Base-by-base conservation (phyloP, 2,329 filamentous ascomycete species). In the Alternaria arbusti region DNA sequence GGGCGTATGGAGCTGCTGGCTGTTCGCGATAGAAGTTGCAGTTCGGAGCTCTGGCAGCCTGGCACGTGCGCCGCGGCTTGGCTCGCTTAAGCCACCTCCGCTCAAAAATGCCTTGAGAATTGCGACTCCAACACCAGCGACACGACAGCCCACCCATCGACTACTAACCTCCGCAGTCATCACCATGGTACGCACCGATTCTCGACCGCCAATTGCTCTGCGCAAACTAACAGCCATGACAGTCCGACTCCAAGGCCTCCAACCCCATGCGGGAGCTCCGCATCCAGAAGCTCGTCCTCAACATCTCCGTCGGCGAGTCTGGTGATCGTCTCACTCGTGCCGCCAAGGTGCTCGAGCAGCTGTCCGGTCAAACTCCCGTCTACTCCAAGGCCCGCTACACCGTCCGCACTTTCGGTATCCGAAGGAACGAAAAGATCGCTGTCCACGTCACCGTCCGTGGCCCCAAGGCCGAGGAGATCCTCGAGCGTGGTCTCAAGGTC, bases 351-450 rank as follows among this genome's bases (percentile, higher is more conserved):
- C 90, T 99, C 79, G 96, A 99, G 89, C 96, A 99, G 90, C 89
- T 99, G 84, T 93, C 89, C 86, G 96, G 96, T 94, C 96, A 99
- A 89, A 98, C 96, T 79, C 96, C 96, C 80, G 96, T 99, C 86
- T 99, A 99, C 94, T 97, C 93, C 94, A 99, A 99, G 92, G 96
- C 96, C 85, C 93, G 96, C 83, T 99, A 98, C 91, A 99, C 96
- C 78, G 96, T 99, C 90, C 95, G 96, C 88, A 98, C 95, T 83
- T 99, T 99, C 86, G 96, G 96, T 91, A 99, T 99, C 90, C 95
- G 96, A 85, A 95, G 96, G 94, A 99, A 99, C 92, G 96, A 99
- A 86, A 79, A 79, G 92, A 99, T 99, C 82, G 88, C 96, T 76
- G 96, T 99, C 78, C 96, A 99, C 89, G 96, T 99, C 83, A 99